Percentiles rank a stretch among this genome's conserved stretches.
These are phyloP conservation scores for Aspergillus sp. DNA, from an alignment of 2,329 filamentous ascomycete species.

Conservation along the genomic window DNA sequence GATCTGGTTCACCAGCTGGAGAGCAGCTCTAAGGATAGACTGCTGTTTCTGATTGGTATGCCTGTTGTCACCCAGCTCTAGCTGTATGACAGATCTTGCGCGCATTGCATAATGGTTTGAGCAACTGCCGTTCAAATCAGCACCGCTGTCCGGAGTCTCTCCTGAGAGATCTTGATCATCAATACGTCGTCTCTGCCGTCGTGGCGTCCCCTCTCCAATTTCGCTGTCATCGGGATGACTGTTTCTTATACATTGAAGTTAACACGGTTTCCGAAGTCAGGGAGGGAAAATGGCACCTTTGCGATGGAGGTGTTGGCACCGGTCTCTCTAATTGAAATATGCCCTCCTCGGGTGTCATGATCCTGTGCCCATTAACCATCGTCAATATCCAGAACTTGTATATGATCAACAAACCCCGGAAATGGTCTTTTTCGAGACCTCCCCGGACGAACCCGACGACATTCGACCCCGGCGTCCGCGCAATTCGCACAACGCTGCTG, in stretches of 20 bases:
- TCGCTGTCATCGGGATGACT: neutral
- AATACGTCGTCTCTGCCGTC: neutral
- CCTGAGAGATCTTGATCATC: neutral
- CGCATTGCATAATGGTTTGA: conserved; percentile 19
- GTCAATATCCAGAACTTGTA: neutral
- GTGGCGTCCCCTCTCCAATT: neutral
- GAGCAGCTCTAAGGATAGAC: conserved; percentile 13
- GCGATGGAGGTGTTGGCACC: neutral
- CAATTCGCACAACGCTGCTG: conserved; percentile 18
- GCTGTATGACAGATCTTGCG: conserved; percentile 17
- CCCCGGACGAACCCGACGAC: conserved; percentile 11
- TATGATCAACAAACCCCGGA: conserved; percentile 6
- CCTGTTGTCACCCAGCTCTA: conserved; percentile 13
- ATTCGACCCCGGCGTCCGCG: conserved; percentile 14
- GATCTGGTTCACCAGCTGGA: conserved; percentile 14
- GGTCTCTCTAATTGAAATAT: neutral
- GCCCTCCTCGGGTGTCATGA: neutral
- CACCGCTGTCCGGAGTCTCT: neutral
- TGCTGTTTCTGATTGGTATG: conserved; percentile 12
- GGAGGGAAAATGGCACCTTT: neutral
- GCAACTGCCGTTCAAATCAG: neutral
- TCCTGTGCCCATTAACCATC: neutral
- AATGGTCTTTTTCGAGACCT: conserved; percentile 7
- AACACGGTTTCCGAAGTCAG: neutral
- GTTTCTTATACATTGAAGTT: too few relatives aligned